These are phyloP conservation scores for Populus tremula DNA, from an alignment of 345 rosid genomes.

Conservation along the genomic window DNA sequence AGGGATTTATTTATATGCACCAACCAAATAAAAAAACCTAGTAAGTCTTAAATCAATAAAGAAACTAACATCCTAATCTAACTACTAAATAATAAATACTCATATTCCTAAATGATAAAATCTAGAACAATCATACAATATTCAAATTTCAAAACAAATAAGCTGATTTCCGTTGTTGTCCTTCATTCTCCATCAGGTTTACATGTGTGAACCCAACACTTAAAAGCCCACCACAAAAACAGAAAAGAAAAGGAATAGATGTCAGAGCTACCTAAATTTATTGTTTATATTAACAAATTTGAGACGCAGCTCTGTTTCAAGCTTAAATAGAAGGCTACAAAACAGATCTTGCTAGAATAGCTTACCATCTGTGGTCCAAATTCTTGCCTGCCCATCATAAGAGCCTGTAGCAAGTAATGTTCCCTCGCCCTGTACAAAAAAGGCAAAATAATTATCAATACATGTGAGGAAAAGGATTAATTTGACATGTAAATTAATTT, in stretches of 20 bases:
- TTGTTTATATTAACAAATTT: not conserved
- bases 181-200: no score
- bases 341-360: conserved; percentile 1
- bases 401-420: conserved; percentile 96
- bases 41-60: no score
- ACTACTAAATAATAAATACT: no score
- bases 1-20: no score
- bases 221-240: not conserved
- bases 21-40: no score
- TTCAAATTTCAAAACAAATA: no score
- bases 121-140: no score
- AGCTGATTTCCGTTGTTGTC: no score
- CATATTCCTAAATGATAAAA: no score
- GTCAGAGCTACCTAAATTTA: not conserved
- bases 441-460: conserved; percentile 6
- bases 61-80: no score
- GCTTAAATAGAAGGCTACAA: not conserved
- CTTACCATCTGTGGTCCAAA: conserved; percentile 81
- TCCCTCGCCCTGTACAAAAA: conserved; percentile 70
- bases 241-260: not conserved
- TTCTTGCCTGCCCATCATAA: conserved; percentile 95
- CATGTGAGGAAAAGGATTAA: not conserved
- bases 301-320: not conserved
- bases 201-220: not conserved
- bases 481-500: not conserved